These are phyloP conservation scores for Phytophthora agathidicida DNA, from an alignment of 352 stramenopile genomes.

Conservation along the genomic window DNA sequence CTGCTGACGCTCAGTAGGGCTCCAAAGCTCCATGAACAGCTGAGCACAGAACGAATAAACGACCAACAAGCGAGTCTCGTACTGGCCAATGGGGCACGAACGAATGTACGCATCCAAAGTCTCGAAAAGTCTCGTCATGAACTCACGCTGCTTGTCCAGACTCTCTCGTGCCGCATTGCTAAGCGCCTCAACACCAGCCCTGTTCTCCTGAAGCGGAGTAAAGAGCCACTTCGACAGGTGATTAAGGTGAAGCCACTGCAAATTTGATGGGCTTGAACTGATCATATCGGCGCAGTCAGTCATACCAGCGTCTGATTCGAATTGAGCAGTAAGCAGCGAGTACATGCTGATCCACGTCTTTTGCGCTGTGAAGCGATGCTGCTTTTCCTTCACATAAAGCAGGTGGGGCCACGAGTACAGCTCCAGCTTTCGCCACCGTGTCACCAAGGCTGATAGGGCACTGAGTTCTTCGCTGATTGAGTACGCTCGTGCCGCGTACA, in stretches of 20 bases:
- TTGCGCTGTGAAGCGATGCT: constrained; percentile 72
- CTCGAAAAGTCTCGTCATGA: constrained; percentile 84
- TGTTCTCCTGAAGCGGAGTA: constrained; percentile 29
- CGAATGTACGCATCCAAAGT: constrained; percentile 93
- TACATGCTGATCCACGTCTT: constrained; percentile 92
- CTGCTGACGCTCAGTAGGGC: constrained; percentile 10
- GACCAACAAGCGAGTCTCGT: constrained; percentile 89
- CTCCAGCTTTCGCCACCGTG: constrained; percentile 98
- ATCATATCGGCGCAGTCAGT: constrained; percentile 5
- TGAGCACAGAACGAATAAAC: constrained; percentile 90
- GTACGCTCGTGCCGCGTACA: constrained; percentile 93
- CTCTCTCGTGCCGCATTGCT: constrained; percentile 25
- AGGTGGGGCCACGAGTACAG: constrained; percentile 97
- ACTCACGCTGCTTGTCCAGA: constrained; percentile 60
- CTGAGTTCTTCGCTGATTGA: constrained; percentile 92
- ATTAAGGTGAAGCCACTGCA: constrained; percentile 74
- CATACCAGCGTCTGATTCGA: constrained; percentile 55
- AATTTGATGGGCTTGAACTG: constrained; percentile 25
- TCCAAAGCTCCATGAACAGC: constrained; percentile 82
- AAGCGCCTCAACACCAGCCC: constrained; percentile 9
- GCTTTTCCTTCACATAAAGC: constrained; percentile 89
- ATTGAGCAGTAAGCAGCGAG: constrained; percentile 80
- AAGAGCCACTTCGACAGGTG: constrained; percentile 73
- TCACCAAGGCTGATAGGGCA: constrained; percentile 94
- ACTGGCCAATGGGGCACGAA: constrained; percentile 90